Evolutionary conservation across 768 basidiomycete species (phyloP), one percentile per base, ranked within the genome.

Genomic region (Brasilioporus rufonigricans): DNA sequence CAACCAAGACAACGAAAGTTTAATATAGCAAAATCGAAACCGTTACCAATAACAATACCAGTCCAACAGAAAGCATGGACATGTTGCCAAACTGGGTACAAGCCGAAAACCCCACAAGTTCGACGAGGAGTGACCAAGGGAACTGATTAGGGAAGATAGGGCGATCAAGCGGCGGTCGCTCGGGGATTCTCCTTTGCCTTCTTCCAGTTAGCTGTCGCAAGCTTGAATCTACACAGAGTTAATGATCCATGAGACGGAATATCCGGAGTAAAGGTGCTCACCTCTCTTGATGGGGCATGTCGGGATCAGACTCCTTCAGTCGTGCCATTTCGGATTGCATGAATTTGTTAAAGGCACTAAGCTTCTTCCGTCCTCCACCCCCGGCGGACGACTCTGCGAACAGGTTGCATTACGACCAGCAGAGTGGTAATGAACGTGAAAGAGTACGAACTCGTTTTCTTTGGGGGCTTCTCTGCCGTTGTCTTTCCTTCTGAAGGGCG

Each of bases 321-420:
- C 87, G 85, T 32, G 85, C 84, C 78, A 91, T 84, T 69, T 91
- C 89, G 21, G 79, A 74, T 78, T 89, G 83, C 87, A 90, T 76
- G 69, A 86, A 92, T 69, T 85, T 87, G 69, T 91, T 91, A 73
- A 87, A 92, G 14, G 81, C 79, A 33, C 84, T 84, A 44, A 89
- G 74, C 69, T 81, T 81, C 69, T 79, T 89, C 69, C 77, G 80
- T 65, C 73, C 73, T 19, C 80, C 78, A 18, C 73, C 72, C 35
- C 73, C 74, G 31, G 77, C 75, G 33, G 80, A 73, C 16, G 83
- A 81, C 67, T 81, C 84, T 68, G 73, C 78, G 81, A 60, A 41
- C 48, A 21, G 19, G 38, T 43, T 53, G 51, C 39, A 59, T 65
- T 38, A 65, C 53, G 43, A 35, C 40, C 36, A 38, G 29, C 56